Evolutionary conservation across 192 early-diverging fungal genomes (phyloP), one percentile per base, ranked within the genome.

Genomic region (Entophlyctis luteolus): DNA sequence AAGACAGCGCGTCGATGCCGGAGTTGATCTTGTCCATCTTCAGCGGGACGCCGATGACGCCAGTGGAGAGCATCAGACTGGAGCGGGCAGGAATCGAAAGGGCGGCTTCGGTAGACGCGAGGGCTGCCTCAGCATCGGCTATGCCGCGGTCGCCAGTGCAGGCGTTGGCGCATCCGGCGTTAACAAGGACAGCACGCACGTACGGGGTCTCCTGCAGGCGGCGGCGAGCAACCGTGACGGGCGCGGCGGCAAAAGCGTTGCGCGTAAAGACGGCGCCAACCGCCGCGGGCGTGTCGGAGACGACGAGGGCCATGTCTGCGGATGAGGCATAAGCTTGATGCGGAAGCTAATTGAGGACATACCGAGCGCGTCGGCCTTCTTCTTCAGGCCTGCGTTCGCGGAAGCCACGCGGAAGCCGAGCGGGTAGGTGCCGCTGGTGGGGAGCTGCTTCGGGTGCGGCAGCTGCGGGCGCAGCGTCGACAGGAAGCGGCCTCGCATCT

Each of bases 11-110:
- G 22, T 56, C 62, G 34, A 92, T 82, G 1, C 96, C 96, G 27
- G 77, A 54, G 38, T 78, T 59, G 48, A 98, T 89, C 73, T 90
- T 92, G 37, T 89, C 88, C 62, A 98, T 87, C 10, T 88, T 84
- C 45, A 98, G 72, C 28, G 81, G 84, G 70, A 96, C 93, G 2
- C 96, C 96, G 70, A 98, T 98, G 14, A 98, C 96, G 20, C 96
- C 96, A 1, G 96, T 98, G 1, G 94, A 96, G 93, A 98, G 96
- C 31, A 94, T 89, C 38, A 96, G 65, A 14, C 73, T 67, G 25
- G 42, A 28, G 22, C 31, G 46, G 6, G 84, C 73, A 18, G 72
- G 73, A 22, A 70, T 66, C 12, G 74, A 77, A n/a, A 83, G 79
- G 22, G 85, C 70, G 25, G 57, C 46, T 60, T 87, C 87, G 14